Percentiles rank a stretch among this genome's conserved stretches.
phyloP scores from a whole-genome alignment of 1,284 basidiomycete species.

The Cronartium ribicola region DNA sequence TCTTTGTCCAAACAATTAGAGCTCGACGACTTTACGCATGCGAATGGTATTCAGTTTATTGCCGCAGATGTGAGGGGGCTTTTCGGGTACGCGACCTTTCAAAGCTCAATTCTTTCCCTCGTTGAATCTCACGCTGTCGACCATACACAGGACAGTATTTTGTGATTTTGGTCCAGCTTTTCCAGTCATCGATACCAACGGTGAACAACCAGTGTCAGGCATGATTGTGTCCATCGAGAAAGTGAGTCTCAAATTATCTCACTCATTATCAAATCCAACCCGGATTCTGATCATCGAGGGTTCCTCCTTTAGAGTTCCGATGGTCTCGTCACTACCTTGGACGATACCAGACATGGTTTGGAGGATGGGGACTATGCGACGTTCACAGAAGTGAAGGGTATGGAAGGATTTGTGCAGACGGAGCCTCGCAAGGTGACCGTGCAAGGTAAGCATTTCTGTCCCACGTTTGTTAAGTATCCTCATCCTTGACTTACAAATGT shows the following conservation, averaged over 20 bases:
- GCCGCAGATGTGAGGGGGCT: constrained; percentile 86
- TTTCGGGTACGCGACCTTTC: constrained; percentile 64
- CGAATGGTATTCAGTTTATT: constrained; percentile 85
- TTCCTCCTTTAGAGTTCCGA: constrained; percentile 58
- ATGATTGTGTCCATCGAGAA: constrained; percentile 91
- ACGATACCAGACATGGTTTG: constrained; percentile 94
- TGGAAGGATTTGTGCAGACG: constrained; percentile 82
- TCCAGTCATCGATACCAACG: constrained; percentile 88
- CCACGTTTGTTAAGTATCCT: neutral
- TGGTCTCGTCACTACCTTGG: constrained; percentile 89
- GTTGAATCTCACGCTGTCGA: neutral
- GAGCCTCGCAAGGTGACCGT: constrained; percentile 87
- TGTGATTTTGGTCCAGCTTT: constrained; percentile 96
- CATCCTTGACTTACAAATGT: neutral
- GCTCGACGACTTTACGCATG: constrained; percentile 89
- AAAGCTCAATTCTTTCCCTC: neutral
- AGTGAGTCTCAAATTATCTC: constrained; percentile 49
- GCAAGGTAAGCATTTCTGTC: constrained; percentile 58
- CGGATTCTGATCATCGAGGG: too few species aligned
- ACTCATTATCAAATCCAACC: constrained; percentile 38
- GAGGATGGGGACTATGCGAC: constrained; percentile 98
- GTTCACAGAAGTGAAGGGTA: constrained; percentile 95
- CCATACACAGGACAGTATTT: constrained; percentile 63
- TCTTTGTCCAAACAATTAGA: constrained; percentile 78
- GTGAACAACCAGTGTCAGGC: constrained; percentile 85